phyloP scores from a whole-genome alignment of 176 grass and related monocot species.

The Hyparrhenia diplandra region DNA sequence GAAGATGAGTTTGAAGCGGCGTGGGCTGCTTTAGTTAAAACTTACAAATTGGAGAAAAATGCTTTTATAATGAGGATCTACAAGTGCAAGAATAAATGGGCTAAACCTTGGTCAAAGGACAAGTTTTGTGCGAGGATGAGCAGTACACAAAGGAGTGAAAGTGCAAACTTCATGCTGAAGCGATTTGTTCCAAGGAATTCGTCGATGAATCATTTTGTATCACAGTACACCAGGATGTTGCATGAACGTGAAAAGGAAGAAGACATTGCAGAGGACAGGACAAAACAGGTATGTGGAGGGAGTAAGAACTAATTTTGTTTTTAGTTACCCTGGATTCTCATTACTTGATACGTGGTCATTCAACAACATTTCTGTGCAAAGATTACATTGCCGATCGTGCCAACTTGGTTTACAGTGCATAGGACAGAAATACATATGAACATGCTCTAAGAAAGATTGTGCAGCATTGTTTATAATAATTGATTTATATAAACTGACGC shows the following conservation, averaged over 20 bases:
- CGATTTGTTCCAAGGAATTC: background rate
- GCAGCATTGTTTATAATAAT: too few species aligned
- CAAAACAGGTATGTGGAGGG: background rate
- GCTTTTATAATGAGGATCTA: background rate
- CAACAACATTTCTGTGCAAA: too few species aligned
- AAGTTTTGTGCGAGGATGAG: background rate
- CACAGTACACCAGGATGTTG: background rate
- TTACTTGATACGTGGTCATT: too few species aligned
- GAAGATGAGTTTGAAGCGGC: background rate
- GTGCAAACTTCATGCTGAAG: background rate
- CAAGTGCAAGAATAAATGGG: background rate
- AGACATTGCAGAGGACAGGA: background rate
- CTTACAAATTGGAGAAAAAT: background rate
- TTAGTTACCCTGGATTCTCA: too few species aligned
- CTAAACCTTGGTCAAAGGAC: background rate
- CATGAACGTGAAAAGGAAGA: background rate
- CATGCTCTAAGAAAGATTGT: too few species aligned
- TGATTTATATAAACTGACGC: too few species aligned
- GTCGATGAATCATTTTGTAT: background rate
- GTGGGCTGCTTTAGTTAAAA: background rate
- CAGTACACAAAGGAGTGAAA: background rate
- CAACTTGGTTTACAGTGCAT: too few species aligned
- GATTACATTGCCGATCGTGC: too few species aligned
- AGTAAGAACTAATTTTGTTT: too few species aligned
- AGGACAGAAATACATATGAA: too few species aligned